Evolutionary conservation across 2,329 filamentous ascomycete genomes (phyloP), one percentile per base, ranked within the genome.

Genomic region (Ophiocordyceps australis): DNA sequence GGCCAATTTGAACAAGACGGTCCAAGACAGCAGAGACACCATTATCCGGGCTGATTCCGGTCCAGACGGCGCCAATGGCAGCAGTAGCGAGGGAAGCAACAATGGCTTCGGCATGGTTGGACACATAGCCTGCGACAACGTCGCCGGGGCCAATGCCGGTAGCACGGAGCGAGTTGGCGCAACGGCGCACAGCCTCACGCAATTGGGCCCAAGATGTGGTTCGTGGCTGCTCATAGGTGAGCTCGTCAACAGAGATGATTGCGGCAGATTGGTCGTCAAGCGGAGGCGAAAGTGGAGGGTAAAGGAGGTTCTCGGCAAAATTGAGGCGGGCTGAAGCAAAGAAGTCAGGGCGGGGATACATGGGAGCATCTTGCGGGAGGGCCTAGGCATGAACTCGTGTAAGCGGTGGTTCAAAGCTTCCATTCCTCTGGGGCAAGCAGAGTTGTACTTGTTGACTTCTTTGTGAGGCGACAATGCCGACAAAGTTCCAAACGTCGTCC

Each of bases 231-330:
- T 78, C 65, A 26, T 66, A 61, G 10, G 66, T 69, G 11, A 59
- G 47, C 52, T 95, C 86, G 9, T 82, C 93, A 4, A 70, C 74
- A 15, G 77, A 79, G 39, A 94, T 77, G 23, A 92, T 62, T 12
- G 85, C 85, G 6, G 67, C 51, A 5, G 64, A 59, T 23, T 69
- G 50, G 26, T 74, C 65, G 34, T 75, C 54, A 18, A 47, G 32
- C 15, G 42, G 31, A 19, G 39, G 35, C 22, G 35, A 26, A 4
- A 42, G 40, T 25, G 59, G 59, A 4, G 86, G 86, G 46, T 75
- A 94, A 4, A 98, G 69, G 28, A 95, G 60, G 47, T 98, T 98
- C 54, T 95, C 81, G 15, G 86, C 85, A 46, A 94, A 95, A 50
- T 95, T 98, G 35, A 95, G 60, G 30, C 60, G 71, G 10, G 79